A percentile compares a stretch with the other conserved stretches of the same genome.
phyloP scores from a whole-genome alignment of 352 stramenopile genomes.

The Phytopythium chamaehyphon region DNA sequence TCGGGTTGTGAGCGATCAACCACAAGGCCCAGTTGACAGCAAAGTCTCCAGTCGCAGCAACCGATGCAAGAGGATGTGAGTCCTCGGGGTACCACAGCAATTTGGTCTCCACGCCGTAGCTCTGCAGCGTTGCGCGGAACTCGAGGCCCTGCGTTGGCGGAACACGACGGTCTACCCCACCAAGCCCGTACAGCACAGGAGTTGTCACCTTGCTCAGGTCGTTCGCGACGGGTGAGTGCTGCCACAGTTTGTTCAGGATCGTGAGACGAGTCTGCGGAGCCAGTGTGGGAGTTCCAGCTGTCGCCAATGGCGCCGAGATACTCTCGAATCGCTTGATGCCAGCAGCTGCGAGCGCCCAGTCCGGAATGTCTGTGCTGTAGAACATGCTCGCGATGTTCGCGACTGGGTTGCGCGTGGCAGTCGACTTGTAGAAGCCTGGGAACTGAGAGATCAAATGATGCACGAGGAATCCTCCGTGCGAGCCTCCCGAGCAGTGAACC shows the following conservation, averaged over 20 bases:
- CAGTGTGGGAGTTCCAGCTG: conserved; percentile 27
- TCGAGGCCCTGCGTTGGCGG: conserved; percentile 91
- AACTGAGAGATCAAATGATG: conserved; percentile 92
- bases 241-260: conserved; percentile 81
- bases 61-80: conserved; percentile 61
- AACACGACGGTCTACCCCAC: conserved; percentile 89
- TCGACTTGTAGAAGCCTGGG: conserved; percentile 92
- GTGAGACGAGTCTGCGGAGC: conserved; percentile 42
- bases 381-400: conserved; percentile 94
- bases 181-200: conserved; percentile 90
- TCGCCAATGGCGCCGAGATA: conserved; percentile 43
- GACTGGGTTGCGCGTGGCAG: conserved; percentile 88
- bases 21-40: conserved; percentile 74
- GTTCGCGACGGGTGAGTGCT: conserved; percentile 83
- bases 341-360: conserved; percentile 91
- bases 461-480: conserved; percentile 94
- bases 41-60: conserved; percentile 68
- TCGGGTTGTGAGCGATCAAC: conserved; percentile 54
- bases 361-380: conserved; percentile 95
- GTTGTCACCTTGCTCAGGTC: conserved; percentile 85
- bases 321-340: conserved; percentile 85
- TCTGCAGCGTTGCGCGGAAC: conserved; percentile 86
- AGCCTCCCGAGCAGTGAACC: conserved; percentile 93
- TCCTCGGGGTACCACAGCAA: conserved; percentile 76
- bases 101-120: conserved; percentile 44